Conservation (phyloP, 306 rosid species). For the Begonia peltatifolia region DNA sequence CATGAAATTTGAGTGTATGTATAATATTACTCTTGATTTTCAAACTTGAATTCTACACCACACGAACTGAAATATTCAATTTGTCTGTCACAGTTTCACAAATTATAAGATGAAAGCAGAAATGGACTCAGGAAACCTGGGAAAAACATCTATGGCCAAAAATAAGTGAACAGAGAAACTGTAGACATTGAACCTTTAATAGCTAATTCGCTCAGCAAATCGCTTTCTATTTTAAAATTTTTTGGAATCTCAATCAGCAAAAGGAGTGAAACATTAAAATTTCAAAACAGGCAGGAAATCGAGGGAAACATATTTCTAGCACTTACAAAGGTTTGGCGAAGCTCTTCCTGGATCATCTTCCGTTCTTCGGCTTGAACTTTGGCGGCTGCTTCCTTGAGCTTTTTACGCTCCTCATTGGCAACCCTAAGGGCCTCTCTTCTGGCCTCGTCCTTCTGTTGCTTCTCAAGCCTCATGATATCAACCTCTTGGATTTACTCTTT, state of each 20-base stretch:
- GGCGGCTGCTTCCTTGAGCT: constrained; percentile 55
- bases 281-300: neutral
- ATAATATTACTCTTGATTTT: too few relatives aligned
- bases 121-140: too few relatives aligned
- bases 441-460: constrained; percentile 57
- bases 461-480: constrained; percentile 48
- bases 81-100: too few relatives aligned
- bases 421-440: constrained; percentile 45
- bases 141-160: too few relatives aligned
- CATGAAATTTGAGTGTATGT: too few relatives aligned
- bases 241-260: neutral
- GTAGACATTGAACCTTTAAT: too few relatives aligned
- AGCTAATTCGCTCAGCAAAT: neutral
- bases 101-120: too few relatives aligned
- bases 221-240: neutral
- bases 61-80: too few relatives aligned
- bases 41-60: too few relatives aligned
- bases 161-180: neutral
- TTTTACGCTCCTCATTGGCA: constrained; percentile 60
- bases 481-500: constrained; percentile 56
- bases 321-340: constrained; percentile 52
- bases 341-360: too few relatives aligned
- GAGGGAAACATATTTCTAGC: neutral
- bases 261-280: neutral
- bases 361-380: too few relatives aligned